These are phyloP conservation scores for Asparagopsis taxiformis DNA, from an alignment of 31 red algal genomes.

Conservation along the genomic window DNA sequence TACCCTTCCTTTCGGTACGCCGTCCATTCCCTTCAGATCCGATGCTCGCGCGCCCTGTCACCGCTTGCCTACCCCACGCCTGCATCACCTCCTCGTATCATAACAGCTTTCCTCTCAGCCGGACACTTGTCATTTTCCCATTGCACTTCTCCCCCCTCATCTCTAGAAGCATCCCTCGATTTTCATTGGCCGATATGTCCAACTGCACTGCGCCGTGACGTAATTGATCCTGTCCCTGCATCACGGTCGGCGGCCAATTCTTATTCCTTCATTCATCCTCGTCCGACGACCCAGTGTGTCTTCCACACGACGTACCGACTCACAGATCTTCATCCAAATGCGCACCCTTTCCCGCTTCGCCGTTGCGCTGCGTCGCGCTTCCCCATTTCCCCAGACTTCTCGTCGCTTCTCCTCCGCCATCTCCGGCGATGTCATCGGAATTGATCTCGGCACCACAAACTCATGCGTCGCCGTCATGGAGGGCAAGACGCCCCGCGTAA, in stretches of 20 bases:
- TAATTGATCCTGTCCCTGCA: too few species aligned
- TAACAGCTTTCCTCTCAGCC: too few species aligned
- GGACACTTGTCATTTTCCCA: too few species aligned
- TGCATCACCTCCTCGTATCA: too few species aligned
- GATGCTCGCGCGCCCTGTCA: too few species aligned
- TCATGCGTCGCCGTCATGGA: background rate
- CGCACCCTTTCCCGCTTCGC: constrained; percentile 48
- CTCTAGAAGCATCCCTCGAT: too few species aligned
- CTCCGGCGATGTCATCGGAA: constrained; percentile 78
- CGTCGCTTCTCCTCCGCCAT: constrained; percentile 72
- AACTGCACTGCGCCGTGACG: too few species aligned
- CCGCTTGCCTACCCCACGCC: too few species aligned
- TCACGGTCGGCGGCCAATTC: background rate
- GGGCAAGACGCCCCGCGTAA: background rate
- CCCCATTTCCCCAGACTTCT: constrained; percentile 9
- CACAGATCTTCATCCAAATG: constrained; percentile 6
- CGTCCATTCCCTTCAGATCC: too few species aligned
- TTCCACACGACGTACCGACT: background rate
- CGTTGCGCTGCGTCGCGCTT: constrained; percentile 32
- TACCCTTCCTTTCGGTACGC: too few species aligned
- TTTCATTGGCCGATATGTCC: too few species aligned
- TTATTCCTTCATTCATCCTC: background rate
- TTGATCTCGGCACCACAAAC: constrained; percentile 22
- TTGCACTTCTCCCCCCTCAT: too few species aligned
- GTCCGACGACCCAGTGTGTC: background rate